These are phyloP conservation scores for Collybia mongolica DNA, from an alignment of 768 basidiomycete species.

Conservation along the genomic window DNA sequence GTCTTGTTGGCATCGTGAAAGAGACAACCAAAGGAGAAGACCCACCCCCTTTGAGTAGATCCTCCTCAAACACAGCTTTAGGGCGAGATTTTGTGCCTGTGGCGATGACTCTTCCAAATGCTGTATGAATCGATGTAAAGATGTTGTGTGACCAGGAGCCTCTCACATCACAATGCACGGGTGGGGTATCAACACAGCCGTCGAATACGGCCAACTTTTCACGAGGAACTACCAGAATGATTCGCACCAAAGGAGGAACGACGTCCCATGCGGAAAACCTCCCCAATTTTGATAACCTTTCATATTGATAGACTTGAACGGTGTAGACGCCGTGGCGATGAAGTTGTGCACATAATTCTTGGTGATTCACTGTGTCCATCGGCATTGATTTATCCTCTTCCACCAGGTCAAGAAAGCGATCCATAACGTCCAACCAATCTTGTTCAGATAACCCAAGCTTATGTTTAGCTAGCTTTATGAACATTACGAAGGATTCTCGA, in stretches of 20 bases:
- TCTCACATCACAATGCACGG: slow-evolving; percentile 22
- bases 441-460: slow-evolving; percentile 9
- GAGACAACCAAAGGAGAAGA: slow-evolving; percentile 23
- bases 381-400: slow-evolving; percentile 20
- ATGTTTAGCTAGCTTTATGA: slow-evolving; percentile 24
- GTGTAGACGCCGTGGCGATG: slow-evolving; percentile 25
- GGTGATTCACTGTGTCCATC: slow-evolving; percentile 27
- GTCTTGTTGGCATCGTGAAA: slow-evolving; percentile 23
- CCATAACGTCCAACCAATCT: slow-evolving; percentile 29
- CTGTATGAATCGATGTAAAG: slow-evolving; percentile 23
- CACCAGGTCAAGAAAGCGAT: slow-evolving; percentile 20
- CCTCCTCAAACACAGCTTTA: slow-evolving; percentile 19
- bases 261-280: slow-evolving; percentile 24
- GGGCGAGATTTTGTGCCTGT: slow-evolving; percentile 14
- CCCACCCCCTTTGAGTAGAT: slow-evolving; percentile 21
- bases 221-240: slow-evolving; percentile 30
- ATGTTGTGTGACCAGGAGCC: slow-evolving; percentile 18
- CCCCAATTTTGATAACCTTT: not conserved
- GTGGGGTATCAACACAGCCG: slow-evolving; percentile 20
- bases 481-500: slow-evolving; percentile 28
- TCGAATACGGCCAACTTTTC: slow-evolving; percentile 21
- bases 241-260: slow-evolving; percentile 28
- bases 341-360: slow-evolving; percentile 32
- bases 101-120: slow-evolving; percentile 17
- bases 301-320: slow-evolving; percentile 4